phyloP scores from a whole-genome alignment of 2,329 filamentous ascomycete genomes.

The Catunica adiposa region DNA sequence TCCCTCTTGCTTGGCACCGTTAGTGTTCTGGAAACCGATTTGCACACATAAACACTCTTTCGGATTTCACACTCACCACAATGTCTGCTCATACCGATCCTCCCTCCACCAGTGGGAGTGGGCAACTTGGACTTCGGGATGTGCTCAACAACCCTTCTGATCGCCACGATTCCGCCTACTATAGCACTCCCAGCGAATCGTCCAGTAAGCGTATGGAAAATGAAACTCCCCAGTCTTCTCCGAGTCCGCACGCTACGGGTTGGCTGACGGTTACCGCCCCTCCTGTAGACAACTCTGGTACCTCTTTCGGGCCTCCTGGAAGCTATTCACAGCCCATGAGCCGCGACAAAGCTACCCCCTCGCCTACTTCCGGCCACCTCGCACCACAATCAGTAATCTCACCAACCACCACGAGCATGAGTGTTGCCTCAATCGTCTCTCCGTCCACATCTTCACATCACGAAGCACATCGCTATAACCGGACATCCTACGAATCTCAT shows the following conservation, averaged over 20 bases:
- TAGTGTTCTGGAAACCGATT: not conserved
- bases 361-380: conserved; percentile 33
- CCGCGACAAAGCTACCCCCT: conserved; percentile 32
- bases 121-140: conserved; percentile 12
- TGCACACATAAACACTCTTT: not conserved
- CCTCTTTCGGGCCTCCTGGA: conserved; percentile 18
- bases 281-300: conserved; percentile 28
- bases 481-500: conserved; percentile 21
- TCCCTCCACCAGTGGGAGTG: conserved; percentile 3
- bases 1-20: conserved; percentile 6
- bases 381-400: conserved; percentile 38
- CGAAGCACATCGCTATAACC: conserved; percentile 29
- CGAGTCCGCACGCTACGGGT: conserved; percentile 11
- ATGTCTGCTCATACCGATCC: conserved; percentile 4
- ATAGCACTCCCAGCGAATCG: conserved; percentile 14
- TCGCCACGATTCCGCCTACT: conserved; percentile 14
- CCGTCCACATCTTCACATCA: conserved; percentile 31
- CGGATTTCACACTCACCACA: not conserved
- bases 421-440: conserved; percentile 48
- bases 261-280: conserved; percentile 14
- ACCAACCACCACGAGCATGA: conserved; percentile 43
- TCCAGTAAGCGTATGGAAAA: conserved; percentile 15
- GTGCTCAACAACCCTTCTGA: conserved; percentile 11
- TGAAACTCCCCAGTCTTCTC: conserved; percentile 15
- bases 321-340: conserved; percentile 21